phyloP scores from a whole-genome alignment of 108 stramenopile genomes.

The Thalassiosira profunda region DNA sequence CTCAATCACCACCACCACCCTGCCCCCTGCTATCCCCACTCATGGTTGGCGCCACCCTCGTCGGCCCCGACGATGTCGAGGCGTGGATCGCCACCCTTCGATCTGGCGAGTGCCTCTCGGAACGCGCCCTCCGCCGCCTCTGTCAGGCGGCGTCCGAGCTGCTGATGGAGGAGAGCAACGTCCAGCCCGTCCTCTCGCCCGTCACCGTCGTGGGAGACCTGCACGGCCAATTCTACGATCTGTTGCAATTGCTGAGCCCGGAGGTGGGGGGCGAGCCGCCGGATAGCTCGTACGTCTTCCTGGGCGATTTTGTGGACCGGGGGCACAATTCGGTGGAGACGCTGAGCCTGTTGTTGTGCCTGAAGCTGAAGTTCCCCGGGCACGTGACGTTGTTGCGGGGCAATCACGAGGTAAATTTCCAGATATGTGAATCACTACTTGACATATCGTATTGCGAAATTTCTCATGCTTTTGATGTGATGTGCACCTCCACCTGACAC shows the following conservation, averaged over 20 bases:
- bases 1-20: neutral
- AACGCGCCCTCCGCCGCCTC: conserved; percentile 60
- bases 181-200: conserved; percentile 80
- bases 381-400: conserved; percentile 92
- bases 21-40: no score
- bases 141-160: conserved; percentile 55
- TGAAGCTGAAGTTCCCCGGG: conserved; percentile 91
- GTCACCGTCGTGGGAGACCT: conserved; percentile 96
- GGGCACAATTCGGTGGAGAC: conserved; percentile 96
- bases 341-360: conserved; percentile 85
- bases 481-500: no score
- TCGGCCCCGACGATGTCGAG: conserved; percentile 72
- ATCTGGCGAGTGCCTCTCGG: conserved; percentile 78
- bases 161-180: conserved; percentile 88
- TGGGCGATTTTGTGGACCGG: conserved; percentile 96
- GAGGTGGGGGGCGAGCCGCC: conserved; percentile 85
- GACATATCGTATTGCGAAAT: no score
- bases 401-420: conserved; percentile 85
- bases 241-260: conserved; percentile 82
- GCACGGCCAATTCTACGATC: conserved; percentile 97
- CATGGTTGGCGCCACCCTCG: conserved; percentile 24
- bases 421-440: no score
- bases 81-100: conserved; percentile 79
- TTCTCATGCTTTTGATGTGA: no score
- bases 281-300: conserved; percentile 90